These are phyloP conservation scores for Colletotrichum tropicale DNA, from an alignment of 2,329 filamentous ascomycete genomes.

Conservation along the genomic window DNA sequence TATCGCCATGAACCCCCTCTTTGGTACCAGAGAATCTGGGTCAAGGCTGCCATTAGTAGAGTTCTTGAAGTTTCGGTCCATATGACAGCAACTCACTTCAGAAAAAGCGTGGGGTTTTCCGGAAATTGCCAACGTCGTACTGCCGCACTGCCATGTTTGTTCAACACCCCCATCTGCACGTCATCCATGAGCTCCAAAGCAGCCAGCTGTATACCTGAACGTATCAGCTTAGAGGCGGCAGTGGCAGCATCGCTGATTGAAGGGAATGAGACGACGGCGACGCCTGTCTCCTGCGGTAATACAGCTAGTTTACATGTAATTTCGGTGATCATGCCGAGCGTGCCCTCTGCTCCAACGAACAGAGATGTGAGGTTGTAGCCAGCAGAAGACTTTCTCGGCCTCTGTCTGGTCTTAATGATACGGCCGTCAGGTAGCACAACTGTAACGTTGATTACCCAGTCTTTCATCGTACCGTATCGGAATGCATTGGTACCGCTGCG, in stretches of 20 bases:
- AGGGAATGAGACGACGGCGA: conserved; percentile 67
- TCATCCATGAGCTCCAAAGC: conserved; percentile 70
- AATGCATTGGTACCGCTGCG: conserved; percentile 61
- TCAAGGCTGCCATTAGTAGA: neutral
- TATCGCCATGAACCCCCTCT: conserved; percentile 62
- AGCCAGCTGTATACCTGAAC: conserved; percentile 68
- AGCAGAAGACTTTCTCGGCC: conserved; percentile 72
- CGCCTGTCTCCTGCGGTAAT: conserved; percentile 66
- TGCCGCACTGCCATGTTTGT: conserved; percentile 63
- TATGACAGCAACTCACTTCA: conserved; percentile 54
- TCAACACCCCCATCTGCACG: conserved; percentile 71
- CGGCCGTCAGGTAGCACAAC: conserved; percentile 73
- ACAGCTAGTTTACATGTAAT: conserved; percentile 71
- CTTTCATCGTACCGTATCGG: conserved; percentile 77
- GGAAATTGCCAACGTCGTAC: conserved; percentile 57
- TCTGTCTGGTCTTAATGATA: conserved; percentile 67
- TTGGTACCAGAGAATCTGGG: conserved; percentile 66
- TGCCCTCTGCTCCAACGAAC: conserved; percentile 75
- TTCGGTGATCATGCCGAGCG: conserved; percentile 73
- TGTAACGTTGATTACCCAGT: conserved; percentile 75
- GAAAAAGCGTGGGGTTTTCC: conserved; percentile 73
- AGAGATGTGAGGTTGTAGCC: conserved; percentile 74
- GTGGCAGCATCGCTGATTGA: conserved; percentile 68
- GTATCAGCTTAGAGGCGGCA: conserved; percentile 69
- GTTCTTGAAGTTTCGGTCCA: neutral